Evolutionary conservation across 177 flowering plant species (phyloP).

Genomic region (Tripterygium wilfordii): DNA sequence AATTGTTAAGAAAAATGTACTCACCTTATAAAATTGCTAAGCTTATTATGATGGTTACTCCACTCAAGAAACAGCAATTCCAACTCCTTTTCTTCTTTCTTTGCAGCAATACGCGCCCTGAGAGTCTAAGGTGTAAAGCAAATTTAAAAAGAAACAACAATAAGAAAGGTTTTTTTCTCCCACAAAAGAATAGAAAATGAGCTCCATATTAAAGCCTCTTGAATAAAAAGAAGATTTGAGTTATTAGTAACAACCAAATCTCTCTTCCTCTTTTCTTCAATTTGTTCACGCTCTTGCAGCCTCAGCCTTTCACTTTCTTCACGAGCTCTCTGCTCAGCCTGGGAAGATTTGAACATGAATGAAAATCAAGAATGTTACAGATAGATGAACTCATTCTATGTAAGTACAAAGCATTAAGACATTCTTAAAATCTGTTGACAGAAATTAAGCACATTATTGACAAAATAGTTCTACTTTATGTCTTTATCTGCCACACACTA

Average conservation of each 20-base stretch:
- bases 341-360: constrained; percentile 3
- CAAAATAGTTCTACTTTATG: no score
- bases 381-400: no score
- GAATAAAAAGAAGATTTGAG: no score
- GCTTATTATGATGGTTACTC: constrained; percentile 92
- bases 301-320: constrained; percentile 95
- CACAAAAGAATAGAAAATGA: no score
- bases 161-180: no score
- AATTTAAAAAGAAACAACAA: not conserved
- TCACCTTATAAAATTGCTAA: constrained; percentile 87
- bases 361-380: no score
- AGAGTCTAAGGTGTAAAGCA: constrained; percentile 59
- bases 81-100: constrained; percentile 95
- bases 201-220: no score
- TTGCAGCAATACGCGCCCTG: constrained; percentile 92
- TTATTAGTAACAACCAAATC: constrained; percentile 71
- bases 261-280: constrained; percentile 85
- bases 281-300: constrained; percentile 91
- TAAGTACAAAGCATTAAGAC: no score
- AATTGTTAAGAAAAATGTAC: constrained; percentile 29
- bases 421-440: no score
- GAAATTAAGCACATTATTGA: no score
- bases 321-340: constrained; percentile 97
- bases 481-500: no score
- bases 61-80: constrained; percentile 94